Conservation (phyloP, 805 yeast species). For the Cyberlindnera veronae region DNA sequence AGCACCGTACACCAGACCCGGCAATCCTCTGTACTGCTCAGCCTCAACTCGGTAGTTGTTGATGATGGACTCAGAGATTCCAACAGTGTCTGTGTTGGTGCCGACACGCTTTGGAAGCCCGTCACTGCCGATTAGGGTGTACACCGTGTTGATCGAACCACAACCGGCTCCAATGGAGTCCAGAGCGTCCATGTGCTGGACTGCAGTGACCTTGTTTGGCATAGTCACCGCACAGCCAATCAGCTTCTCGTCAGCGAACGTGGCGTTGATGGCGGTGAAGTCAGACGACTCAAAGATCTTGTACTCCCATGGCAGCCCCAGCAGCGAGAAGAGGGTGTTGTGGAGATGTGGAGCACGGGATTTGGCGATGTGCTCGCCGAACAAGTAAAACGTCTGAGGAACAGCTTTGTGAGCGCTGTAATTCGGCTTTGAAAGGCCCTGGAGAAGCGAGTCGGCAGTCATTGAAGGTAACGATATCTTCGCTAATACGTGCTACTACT, state of each 20-base stretch:
- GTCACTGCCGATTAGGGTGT: constrained; percentile 12
- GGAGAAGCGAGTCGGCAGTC: constrained; percentile 4
- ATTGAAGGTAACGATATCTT: not conserved
- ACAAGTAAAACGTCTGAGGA: constrained; percentile 20
- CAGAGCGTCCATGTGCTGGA: constrained; percentile 19
- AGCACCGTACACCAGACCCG: constrained; percentile 27
- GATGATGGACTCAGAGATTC: constrained; percentile 21
- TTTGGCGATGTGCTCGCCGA: constrained; percentile 24
- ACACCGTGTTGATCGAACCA: constrained; percentile 28
- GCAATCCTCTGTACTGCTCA: constrained; percentile 9
- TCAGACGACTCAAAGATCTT: constrained; percentile 23
- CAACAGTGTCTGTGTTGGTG: constrained; percentile 28
- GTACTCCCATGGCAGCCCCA: constrained; percentile 22
- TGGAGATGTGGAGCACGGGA: constrained; percentile 26
- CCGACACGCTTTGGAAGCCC: constrained; percentile 14
- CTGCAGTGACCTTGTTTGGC: constrained; percentile 27
- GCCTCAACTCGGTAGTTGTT: constrained; percentile 23
- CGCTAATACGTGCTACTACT: no score
- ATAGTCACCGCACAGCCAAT: constrained; percentile 26
- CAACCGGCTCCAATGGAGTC: constrained; percentile 26
- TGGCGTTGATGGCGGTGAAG: constrained; percentile 13
- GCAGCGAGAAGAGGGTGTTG: constrained; percentile 20
- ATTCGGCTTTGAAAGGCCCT: constrained; percentile 2
- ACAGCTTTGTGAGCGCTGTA: constrained; percentile 4
- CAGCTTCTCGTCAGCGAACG: constrained; percentile 12